Evolutionary conservation across 2,329 filamentous ascomycete genomes (phyloP).

Genomic region (Clarireedia hainanense): DNA sequence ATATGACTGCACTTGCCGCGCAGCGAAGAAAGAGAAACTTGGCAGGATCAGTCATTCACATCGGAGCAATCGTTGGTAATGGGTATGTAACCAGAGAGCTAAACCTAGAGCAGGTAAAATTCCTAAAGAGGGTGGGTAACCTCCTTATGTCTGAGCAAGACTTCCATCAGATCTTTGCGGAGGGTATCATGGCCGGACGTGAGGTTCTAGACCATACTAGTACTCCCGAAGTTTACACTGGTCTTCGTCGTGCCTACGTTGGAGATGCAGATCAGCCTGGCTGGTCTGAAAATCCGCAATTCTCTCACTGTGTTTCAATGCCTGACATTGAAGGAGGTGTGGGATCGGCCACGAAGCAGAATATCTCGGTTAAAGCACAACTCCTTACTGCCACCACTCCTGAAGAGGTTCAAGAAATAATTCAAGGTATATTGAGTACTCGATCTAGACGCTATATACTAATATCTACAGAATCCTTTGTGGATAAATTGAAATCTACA

Average conservation of each 20-base stretch:
- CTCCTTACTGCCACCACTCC: neutral
- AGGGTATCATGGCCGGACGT: slow-evolving; percentile 32
- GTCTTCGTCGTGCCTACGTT: neutral
- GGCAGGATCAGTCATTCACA: slow-evolving; percentile 40
- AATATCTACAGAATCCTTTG: too few relatives aligned
- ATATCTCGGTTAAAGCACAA: neutral
- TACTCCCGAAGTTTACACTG: neutral
- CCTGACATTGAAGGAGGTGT: neutral
- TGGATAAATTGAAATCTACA: neutral
- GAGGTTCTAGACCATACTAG: neutral
- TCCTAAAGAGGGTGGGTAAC: neutral
- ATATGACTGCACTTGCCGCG: slow-evolving; percentile 35
- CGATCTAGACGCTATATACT: too few relatives aligned
- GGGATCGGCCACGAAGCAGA: neutral
- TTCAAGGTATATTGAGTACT: neutral
- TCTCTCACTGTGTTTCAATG: neutral
- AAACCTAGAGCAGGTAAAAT: slow-evolving; percentile 2
- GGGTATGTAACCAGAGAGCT: slow-evolving; percentile 29
- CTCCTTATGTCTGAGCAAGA: slow-evolving; percentile 28
- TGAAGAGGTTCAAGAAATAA: neutral
- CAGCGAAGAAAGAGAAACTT: slow-evolving; percentile 34
- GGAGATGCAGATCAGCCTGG: neutral
- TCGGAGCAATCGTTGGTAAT: slow-evolving; percentile 40
- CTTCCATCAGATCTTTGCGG: slow-evolving; percentile 35
- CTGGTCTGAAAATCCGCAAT: neutral